phyloP scores from a whole-genome alignment of 306 rosid genomes.

The Crotalaria pallida region DNA sequence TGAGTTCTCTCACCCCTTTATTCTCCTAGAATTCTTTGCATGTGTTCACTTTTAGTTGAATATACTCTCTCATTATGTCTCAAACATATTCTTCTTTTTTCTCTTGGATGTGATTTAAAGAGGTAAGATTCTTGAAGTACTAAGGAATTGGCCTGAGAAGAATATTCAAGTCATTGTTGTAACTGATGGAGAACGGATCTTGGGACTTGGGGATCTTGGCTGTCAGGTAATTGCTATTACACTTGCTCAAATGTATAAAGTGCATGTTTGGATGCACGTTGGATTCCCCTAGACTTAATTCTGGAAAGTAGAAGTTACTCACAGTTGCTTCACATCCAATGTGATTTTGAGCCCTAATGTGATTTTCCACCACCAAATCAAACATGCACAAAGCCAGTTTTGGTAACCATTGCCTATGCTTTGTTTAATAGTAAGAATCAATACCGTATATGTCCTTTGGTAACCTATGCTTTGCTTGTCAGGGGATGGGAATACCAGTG shows the following conservation, averaged over 20 bases:
- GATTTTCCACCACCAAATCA: too few relatives aligned
- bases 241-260: not conserved
- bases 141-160: slow-evolving; percentile 97
- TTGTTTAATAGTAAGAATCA: not conserved
- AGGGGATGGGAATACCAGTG: slow-evolving; percentile 99
- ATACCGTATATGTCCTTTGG: not conserved
- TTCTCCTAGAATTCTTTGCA: not conserved
- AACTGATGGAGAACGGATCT: slow-evolving; percentile 90
- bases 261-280: too few relatives aligned
- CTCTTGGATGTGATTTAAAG: slow-evolving; percentile 29
- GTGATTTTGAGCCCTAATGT: too few relatives aligned
- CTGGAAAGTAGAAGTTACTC: too few relatives aligned
- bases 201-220: slow-evolving; percentile 97
- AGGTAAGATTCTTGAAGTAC: slow-evolving; percentile 87
- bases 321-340: too few relatives aligned
- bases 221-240: slow-evolving; percentile 59
- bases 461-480: slow-evolving; percentile 16
- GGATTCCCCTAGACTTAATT: too few relatives aligned
- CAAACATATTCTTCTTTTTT: slow-evolving; percentile 18
- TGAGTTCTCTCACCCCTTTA: not conserved
- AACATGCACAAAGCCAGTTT: too few relatives aligned
- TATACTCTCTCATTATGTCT: slow-evolving; percentile 3
- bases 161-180: slow-evolving; percentile 96
- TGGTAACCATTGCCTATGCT: not conserved
- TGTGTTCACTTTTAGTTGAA: slow-evolving; percentile 13